Percentiles rank a stretch among this genome's conserved stretches.
phyloP scores from a whole-genome alignment of 306 rosid genomes.

The Prunus salicina region DNA sequence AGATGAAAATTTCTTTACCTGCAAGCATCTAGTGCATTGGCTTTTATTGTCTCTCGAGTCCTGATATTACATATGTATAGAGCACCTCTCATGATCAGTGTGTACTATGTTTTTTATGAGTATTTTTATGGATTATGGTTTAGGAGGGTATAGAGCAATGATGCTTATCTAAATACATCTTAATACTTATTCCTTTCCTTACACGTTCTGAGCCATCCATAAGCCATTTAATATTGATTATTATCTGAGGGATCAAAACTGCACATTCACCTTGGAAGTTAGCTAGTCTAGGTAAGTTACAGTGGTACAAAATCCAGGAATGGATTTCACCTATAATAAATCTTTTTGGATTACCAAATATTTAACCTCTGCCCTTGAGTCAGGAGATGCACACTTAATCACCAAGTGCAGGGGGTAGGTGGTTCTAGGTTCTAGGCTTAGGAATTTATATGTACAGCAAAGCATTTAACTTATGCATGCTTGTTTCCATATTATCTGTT shows the following conservation, averaged over 20 bases:
- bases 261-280: too few species aligned
- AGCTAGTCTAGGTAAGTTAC: too few species aligned
- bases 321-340: too few species aligned
- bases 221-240: too few species aligned
- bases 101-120: background rate
- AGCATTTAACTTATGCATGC: background rate
- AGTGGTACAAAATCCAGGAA: too few species aligned
- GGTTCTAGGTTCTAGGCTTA: background rate
- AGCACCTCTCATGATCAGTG: background rate
- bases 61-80: background rate
- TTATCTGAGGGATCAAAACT: too few species aligned
- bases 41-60: conserved; percentile 20
- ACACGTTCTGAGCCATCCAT: background rate
- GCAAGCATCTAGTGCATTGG: conserved; percentile 8
- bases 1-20: conserved; percentile 12
- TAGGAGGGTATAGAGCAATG: background rate
- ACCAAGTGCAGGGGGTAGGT: too few species aligned
- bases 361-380: too few species aligned
- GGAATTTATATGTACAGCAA: background rate
- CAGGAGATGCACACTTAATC: too few species aligned
- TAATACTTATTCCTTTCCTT: background rate
- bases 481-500: background rate
- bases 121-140: background rate
- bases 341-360: too few species aligned
- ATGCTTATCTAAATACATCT: background rate